phyloP scores from a whole-genome alignment of 495 filamentous ascomycete species.

The Thermochaetoides thermophila region DNA sequence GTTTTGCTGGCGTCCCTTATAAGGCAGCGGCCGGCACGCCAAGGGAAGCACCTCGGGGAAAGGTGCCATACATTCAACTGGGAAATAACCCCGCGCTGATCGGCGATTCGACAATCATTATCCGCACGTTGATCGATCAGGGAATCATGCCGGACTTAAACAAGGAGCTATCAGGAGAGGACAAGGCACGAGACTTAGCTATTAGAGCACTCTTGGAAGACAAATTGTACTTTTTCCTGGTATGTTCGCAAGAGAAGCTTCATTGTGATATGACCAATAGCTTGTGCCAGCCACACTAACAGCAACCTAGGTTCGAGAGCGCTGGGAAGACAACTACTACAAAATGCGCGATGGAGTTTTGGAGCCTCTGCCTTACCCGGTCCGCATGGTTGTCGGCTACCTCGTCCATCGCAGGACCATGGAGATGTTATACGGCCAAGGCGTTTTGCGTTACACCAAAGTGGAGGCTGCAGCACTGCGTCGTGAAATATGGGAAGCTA shows the following conservation, averaged over 20 bases:
- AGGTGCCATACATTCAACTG: slow-evolving; percentile 42
- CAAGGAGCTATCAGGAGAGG: slow-evolving; percentile 15
- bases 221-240: slow-evolving; percentile 41
- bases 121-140: slow-evolving; percentile 24
- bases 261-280: not conserved
- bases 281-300: not conserved
- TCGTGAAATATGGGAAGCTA: slow-evolving; percentile 36
- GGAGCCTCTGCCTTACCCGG: slow-evolving; percentile 30
- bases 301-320: slow-evolving; percentile 25
- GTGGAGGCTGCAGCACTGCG: slow-evolving; percentile 34
- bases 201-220: slow-evolving; percentile 45
- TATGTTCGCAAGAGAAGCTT: no score
- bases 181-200: slow-evolving; percentile 34
- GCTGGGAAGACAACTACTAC: slow-evolving; percentile 48
- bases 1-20: slow-evolving; percentile 38
- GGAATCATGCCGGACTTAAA: slow-evolving; percentile 36
- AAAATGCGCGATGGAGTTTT: slow-evolving; percentile 41
- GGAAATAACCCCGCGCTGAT: slow-evolving; percentile 5
- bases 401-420: slow-evolving; percentile 31
- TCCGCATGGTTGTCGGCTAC: slow-evolving; percentile 38
- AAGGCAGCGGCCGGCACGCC: slow-evolving; percentile 26
- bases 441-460: slow-evolving; percentile 32
- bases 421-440: slow-evolving; percentile 38
- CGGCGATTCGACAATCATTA: slow-evolving; percentile 42
- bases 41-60: slow-evolving; percentile 35